Percentiles rank a stretch among this genome's conserved stretches.
Evolutionary conservation across 768 basidiomycete genomes (phyloP).

Genomic region (Atractiella rhizophila): DNA sequence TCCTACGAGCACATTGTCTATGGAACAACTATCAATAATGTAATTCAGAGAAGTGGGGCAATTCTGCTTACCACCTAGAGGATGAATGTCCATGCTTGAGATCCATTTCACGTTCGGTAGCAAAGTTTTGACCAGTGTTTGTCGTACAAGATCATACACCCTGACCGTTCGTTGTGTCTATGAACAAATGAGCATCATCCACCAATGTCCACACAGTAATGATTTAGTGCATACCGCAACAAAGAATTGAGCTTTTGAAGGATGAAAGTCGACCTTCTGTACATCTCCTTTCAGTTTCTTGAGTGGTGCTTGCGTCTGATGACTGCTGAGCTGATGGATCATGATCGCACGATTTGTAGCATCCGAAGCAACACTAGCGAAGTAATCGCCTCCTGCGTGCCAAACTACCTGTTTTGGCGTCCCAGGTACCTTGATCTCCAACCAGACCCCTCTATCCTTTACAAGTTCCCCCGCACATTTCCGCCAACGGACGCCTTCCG

Average conservation of each 20-base stretch:
- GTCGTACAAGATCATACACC: constrained; percentile 78
- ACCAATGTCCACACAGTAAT: not conserved
- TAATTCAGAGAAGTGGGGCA: not conserved
- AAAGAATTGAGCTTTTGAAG: constrained; percentile 79
- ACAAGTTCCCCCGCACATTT: constrained; percentile 20
- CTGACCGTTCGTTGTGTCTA: constrained; percentile 86
- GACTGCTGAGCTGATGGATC: constrained; percentile 80
- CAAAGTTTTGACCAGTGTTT: constrained; percentile 78
- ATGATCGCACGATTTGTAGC: constrained; percentile 43
- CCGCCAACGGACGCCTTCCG: constrained; percentile 23
- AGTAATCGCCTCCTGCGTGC: constrained; percentile 86
- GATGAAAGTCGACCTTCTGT: constrained; percentile 84
- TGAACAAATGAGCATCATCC: not conserved
- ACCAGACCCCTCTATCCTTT: constrained; percentile 23
- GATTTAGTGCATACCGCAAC: constrained; percentile 44
- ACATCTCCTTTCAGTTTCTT: constrained; percentile 75
- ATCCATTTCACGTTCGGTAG: constrained; percentile 93
- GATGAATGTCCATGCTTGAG: constrained; percentile 87
- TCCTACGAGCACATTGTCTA: constrained; percentile 88
- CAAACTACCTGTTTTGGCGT: constrained; percentile 55
- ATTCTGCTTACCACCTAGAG: constrained; percentile 22
- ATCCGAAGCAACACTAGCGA: constrained; percentile 58
- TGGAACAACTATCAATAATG: constrained; percentile 24
- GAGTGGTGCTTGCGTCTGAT: constrained; percentile 94
- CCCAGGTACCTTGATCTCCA: constrained; percentile 24